Evolutionary conservation across 2,329 filamentous ascomycete genomes (phyloP).

Genomic region (Microascus cirrosus): DNA sequence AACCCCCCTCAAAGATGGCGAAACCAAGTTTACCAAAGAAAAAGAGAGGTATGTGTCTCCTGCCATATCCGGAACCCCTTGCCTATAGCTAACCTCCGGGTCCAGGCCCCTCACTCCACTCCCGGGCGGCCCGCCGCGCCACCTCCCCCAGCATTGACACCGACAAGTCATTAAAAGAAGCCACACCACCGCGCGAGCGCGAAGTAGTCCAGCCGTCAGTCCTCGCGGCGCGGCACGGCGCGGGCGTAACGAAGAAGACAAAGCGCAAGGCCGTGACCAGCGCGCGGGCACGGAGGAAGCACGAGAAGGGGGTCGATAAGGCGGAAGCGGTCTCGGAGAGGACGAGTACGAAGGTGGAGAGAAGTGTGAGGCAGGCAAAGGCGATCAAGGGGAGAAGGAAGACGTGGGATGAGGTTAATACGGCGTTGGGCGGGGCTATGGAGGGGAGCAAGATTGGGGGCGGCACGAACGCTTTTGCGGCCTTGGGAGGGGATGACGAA

Average conservation of each 20-base stretch:
- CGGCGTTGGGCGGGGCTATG: constrained; percentile 14
- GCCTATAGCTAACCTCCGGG: constrained; percentile 7
- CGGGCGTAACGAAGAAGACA: constrained; percentile 62
- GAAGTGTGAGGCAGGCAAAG: constrained; percentile 38
- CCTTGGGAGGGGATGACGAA: constrained; percentile 3
- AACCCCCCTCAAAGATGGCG: not conserved
- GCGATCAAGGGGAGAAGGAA: constrained; percentile 37
- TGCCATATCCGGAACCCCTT: not conserved
- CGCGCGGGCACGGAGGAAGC: constrained; percentile 40
- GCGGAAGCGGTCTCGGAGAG: constrained; percentile 50
- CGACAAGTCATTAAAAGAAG: constrained; percentile 59
- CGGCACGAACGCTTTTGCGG: constrained; percentile 1
- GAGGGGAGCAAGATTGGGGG: constrained; percentile 5
- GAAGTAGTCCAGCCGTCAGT: constrained; percentile 45
- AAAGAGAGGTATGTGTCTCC: not conserved
- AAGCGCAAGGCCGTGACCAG: constrained; percentile 43
- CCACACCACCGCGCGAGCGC: constrained; percentile 34
- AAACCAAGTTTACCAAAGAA: not conserved
- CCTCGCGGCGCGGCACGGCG: constrained; percentile 53
- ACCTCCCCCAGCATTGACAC: constrained; percentile 59
- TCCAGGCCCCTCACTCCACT: constrained; percentile 54
- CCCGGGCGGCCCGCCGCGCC: constrained; percentile 63
- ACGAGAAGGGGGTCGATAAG: constrained; percentile 46
- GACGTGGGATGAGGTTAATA: constrained; percentile 49
- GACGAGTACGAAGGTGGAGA: constrained; percentile 42